Base-by-base conservation (phyloP, 257 asterid genomes). In the Salvia hispanica region DNA sequence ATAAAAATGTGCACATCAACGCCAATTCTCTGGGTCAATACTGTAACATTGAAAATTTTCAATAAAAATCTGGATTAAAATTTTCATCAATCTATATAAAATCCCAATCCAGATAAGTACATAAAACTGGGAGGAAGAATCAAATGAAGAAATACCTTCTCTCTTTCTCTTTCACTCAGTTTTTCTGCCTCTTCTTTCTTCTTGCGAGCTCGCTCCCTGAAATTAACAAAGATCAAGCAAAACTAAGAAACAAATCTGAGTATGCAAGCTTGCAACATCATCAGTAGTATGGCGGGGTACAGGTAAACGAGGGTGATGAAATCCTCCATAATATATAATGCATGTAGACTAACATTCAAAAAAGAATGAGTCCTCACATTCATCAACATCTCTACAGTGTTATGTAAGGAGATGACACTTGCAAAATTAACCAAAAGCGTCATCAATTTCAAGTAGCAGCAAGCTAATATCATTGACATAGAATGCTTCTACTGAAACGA, bases 121-220 rank as follows among this genome's bases (percentile, higher is more conserved):
- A 47, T 31, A 62, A 25, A 62, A 64, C 43, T 48, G 31, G 45
- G 63, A 55, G 21, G 21, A 60, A n/a, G 48, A 67, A 54, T 13
- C 1, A 62, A 39, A 31, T 12, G 18, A 43, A 72, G 25, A 69
- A 57, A 70, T 62, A 88, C 98, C 95, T 91, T 91, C 78, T 91
- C 98, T 81, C 86, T 78, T 70, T 91, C 96, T 80, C 86, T 84
- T 77, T 91, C 98, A 82, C 40, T 89, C 78, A 71, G 90, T 61
- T 83, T 91, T 71, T 91, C 98, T 83, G 89, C 98, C 86, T 89
- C 98, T 81, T 91, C 96, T 79, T 91, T 91, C 93, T 91, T 91
- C 79, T 85, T 88, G 61, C 92, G 95, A 70, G 98, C 96, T 67
- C 93, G 80, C 78, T 88, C 98, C 88, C 96, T 91, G 74, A 18